A percentile compares a stretch with the other conserved stretches of the same genome.
These are phyloP conservation scores for Salvia hispanica DNA, from an alignment of 257 asterid genomes.

Conservation along the genomic window DNA sequence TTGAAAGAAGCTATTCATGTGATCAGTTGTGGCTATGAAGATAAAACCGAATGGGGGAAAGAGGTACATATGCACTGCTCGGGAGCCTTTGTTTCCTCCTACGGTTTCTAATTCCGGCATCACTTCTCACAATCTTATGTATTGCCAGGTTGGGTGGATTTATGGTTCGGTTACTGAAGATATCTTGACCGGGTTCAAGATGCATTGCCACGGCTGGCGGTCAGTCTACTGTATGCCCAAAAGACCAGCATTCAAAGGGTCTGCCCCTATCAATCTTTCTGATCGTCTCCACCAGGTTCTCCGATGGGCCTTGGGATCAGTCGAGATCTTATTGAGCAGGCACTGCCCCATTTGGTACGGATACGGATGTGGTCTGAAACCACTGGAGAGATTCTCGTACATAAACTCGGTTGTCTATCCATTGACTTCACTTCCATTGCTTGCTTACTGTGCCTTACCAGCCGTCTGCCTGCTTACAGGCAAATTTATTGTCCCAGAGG, in stretches of 20 bases:
- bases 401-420: conserved; percentile 92
- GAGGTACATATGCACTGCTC: conserved; percentile 54
- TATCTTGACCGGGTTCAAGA: conserved; percentile 94
- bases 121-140: conserved; percentile 18
- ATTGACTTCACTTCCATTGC: conserved; percentile 84
- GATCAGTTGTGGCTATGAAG: conserved; percentile 95
- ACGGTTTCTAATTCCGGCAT: background rate
- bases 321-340: conserved; percentile 82
- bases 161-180: conserved; percentile 98
- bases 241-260: conserved; percentile 88
- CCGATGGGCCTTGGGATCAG: conserved; percentile 98
- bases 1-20: conserved; percentile 98
- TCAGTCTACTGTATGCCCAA: conserved; percentile 91
- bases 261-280: conserved; percentile 94
- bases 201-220: conserved; percentile 99
- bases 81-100: background rate
- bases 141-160: conserved; percentile 88
- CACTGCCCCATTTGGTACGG: conserved; percentile 99
- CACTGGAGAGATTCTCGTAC: conserved; percentile 90
- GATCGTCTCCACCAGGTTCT: conserved; percentile 98
- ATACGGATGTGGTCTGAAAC: conserved; percentile 91
- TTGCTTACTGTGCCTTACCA: conserved; percentile 84
- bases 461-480: conserved; percentile 95
- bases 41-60: conserved; percentile 97
- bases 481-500: conserved; percentile 92